Evolutionary conservation across 2,329 filamentous ascomycete species (phyloP).

Genomic region (Alternaria ventricosa): DNA sequence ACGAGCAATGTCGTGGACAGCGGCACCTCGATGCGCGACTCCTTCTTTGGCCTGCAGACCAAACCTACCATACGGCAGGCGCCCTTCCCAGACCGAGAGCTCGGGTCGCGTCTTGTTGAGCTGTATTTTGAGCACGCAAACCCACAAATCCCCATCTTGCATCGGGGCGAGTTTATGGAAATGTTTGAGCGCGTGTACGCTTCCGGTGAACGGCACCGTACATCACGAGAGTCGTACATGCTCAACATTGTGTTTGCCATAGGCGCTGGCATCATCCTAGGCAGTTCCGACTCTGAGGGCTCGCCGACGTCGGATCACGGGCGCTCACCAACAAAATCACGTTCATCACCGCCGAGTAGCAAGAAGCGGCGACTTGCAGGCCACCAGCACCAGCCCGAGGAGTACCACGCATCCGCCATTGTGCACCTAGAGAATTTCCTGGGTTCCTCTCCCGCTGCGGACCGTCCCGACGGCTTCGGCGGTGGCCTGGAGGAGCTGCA

Average conservation of each 20-base stretch:
- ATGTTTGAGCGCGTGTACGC: slow-evolving; percentile 84
- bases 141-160: slow-evolving; percentile 91
- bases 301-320: slow-evolving; percentile 39
- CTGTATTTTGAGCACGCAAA: slow-evolving; percentile 97
- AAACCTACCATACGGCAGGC: slow-evolving; percentile 87
- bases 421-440: slow-evolving; percentile 89
- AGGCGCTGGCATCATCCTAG: slow-evolving; percentile 89
- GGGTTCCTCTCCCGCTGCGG: slow-evolving; percentile 65
- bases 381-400: slow-evolving; percentile 81
- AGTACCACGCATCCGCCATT: slow-evolving; percentile 95
- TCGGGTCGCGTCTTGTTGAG: slow-evolving; percentile 75
- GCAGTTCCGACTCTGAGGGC: slow-evolving; percentile 48
- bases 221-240: slow-evolving; percentile 85
- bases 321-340: slow-evolving; percentile 36
- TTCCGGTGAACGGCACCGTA: slow-evolving; percentile 69
- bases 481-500: slow-evolving; percentile 92
- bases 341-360: slow-evolving; percentile 39
- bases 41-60: slow-evolving; percentile 95
- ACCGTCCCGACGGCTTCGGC: slow-evolving; percentile 70
- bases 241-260: slow-evolving; percentile 98
- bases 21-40: slow-evolving; percentile 88
- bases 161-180: slow-evolving; percentile 86
- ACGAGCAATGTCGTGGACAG: slow-evolving; percentile 58
- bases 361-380: slow-evolving; percentile 51
- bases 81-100: slow-evolving; percentile 77